A percentile compares a stretch with the other conserved stretches of the same genome.
These are phyloP conservation scores for Xylaria sp. DNA, from an alignment of 2,329 filamentous ascomycete species.

Conservation along the genomic window DNA sequence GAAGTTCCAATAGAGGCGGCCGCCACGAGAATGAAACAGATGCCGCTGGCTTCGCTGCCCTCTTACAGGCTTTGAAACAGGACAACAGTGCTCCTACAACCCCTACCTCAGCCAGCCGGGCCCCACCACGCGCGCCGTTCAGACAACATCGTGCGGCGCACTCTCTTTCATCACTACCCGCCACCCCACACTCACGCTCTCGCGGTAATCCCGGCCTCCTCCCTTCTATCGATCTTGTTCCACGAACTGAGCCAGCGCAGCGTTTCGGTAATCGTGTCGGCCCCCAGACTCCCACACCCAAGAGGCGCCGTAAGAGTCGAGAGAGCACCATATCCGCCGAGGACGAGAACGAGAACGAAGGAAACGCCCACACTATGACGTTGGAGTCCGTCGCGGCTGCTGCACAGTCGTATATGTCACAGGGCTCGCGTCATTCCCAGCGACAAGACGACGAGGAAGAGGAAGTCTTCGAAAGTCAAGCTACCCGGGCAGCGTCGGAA, in stretches of 20 bases:
- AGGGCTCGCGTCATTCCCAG: slow-evolving; percentile 45
- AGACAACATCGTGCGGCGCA: slow-evolving; percentile 81
- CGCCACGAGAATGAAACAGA: slow-evolving; percentile 62
- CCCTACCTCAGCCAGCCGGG: slow-evolving; percentile 63
- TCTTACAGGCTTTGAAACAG: slow-evolving; percentile 83
- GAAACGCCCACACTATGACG: slow-evolving; percentile 63
- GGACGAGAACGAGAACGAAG: slow-evolving; percentile 68
- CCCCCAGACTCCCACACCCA: slow-evolving; percentile 58
- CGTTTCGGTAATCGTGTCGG: slow-evolving; percentile 52
- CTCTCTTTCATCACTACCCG: slow-evolving; percentile 85
- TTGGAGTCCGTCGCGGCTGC: slow-evolving; percentile 64
- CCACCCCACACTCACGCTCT: slow-evolving; percentile 72
- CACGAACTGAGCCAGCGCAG: slow-evolving; percentile 66
- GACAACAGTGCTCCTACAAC: slow-evolving; percentile 81
- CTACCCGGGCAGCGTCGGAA: slow-evolving; percentile 79
- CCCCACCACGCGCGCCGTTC: slow-evolving; percentile 60
- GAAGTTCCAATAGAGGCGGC: slow-evolving; percentile 52
- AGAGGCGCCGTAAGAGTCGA: slow-evolving; percentile 73
- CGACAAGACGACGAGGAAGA: slow-evolving; percentile 62
- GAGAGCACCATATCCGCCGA: slow-evolving; percentile 85
- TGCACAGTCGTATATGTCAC: slow-evolving; percentile 52
- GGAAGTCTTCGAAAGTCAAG: slow-evolving; percentile 77
- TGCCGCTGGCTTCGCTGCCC: slow-evolving; percentile 77
- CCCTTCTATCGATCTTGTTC: slow-evolving; percentile 71
- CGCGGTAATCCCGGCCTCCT: slow-evolving; percentile 64